Conservation (phyloP, 495 filamentous ascomycete genomes). For the Neurospora sp. region DNA sequence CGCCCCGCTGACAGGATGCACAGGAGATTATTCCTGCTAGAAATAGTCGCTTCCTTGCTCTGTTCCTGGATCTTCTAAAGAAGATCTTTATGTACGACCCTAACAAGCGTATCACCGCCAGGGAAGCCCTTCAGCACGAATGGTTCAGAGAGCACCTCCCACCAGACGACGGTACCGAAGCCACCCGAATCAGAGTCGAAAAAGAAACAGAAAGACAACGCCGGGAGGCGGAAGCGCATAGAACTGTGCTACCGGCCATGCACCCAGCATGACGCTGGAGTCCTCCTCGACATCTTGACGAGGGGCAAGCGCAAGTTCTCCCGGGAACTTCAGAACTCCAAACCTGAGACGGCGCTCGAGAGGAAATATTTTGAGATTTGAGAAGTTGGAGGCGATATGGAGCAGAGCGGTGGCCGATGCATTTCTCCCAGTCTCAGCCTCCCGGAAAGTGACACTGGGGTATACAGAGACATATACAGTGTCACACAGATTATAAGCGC, state of each 20-base stretch:
- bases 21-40: slow-evolving; percentile 79
- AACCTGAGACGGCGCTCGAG: background rate
- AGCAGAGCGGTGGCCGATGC: background rate
- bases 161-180: slow-evolving; percentile 90
- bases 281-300: background rate
- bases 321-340: background rate
- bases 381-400: background rate
- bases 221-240: background rate
- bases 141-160: slow-evolving; percentile 79
- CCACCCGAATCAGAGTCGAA: slow-evolving; percentile 58
- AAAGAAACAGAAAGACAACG: slow-evolving; percentile 24
- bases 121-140: slow-evolving; percentile 78
- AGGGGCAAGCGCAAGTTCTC: background rate
- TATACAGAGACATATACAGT: background rate
- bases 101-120: slow-evolving; percentile 77
- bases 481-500: background rate
- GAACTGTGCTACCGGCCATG: slow-evolving; percentile 3
- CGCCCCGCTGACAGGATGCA: slow-evolving; percentile 18
- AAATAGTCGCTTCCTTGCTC: slow-evolving; percentile 63
- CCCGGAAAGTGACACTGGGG: background rate
- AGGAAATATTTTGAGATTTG: background rate
- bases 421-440: background rate
- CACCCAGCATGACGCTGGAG: background rate
- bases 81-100: slow-evolving; percentile 96
- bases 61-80: slow-evolving; percentile 78